phyloP scores from a whole-genome alignment of 2,329 filamentous ascomycete species.

The Teratosphaeria epicoccoides region DNA sequence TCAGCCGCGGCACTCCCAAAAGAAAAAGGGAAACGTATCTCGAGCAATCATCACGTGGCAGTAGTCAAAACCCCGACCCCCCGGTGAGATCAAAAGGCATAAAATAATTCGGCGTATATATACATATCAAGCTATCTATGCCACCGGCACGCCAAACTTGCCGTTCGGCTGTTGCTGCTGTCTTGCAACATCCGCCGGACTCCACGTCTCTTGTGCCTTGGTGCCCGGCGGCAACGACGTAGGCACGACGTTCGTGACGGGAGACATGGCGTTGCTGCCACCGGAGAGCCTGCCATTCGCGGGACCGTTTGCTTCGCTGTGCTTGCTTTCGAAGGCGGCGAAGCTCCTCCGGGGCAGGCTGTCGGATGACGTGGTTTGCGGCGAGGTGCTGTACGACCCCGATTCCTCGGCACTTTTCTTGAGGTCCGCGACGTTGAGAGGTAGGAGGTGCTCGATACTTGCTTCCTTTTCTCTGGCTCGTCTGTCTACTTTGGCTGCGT shows the following conservation, averaged over 20 bases:
- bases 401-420: conserved; percentile 24
- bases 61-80: neutral
- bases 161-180: conserved; percentile 1
- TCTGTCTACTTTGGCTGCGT: conserved; percentile 77
- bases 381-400: conserved; percentile 11
- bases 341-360: conserved; percentile 8
- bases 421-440: conserved; percentile 39
- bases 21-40: neutral
- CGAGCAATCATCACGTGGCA: too few species aligned
- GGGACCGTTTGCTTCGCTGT: conserved; percentile 14
- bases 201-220: conserved; percentile 79
- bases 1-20: too few species aligned
- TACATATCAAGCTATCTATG: neutral
- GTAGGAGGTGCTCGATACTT: conserved; percentile 53
- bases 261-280: conserved; percentile 2
- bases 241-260: conserved; percentile 11
- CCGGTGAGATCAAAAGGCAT: neutral
- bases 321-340: conserved; percentile 21
- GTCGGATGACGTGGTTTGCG: conserved; percentile 8
- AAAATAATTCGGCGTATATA: neutral
- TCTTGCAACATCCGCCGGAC: conserved; percentile 30
- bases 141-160: neutral
- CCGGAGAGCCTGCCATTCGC: conserved; percentile 7
- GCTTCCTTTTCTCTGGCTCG: conserved; percentile 56
- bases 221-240: conserved; percentile 60